Conservation (phyloP, 177 flowering plant genomes). For the Tripterygium wilfordii region DNA sequence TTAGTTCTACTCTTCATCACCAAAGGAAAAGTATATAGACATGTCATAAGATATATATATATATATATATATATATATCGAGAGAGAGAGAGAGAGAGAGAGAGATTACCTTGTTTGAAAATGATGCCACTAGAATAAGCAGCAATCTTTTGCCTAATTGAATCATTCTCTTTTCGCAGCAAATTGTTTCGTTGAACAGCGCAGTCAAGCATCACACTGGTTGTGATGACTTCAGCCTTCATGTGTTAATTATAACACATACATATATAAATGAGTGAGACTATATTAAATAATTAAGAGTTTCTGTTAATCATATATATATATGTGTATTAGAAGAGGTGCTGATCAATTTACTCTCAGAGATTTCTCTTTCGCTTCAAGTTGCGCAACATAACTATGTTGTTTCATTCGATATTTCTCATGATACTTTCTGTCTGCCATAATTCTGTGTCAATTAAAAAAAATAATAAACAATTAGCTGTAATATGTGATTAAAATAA, state of each 20-base stretch:
- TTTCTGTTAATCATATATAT: neutral
- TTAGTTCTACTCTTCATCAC: too few species aligned
- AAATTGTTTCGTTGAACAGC: neutral
- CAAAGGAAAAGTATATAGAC: too few species aligned
- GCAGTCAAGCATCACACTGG: constrained; percentile 6
- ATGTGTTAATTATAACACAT: too few species aligned
- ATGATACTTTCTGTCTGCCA: constrained; percentile 14
- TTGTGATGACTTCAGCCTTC: constrained; percentile 10
- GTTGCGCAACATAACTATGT: constrained; percentile 4
- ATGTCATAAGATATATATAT: too few species aligned
- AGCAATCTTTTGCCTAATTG: constrained; percentile 8
- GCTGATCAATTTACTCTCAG: constrained; percentile 7
- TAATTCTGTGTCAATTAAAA: too few species aligned
- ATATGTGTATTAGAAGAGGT: neutral
- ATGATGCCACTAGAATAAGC: constrained; percentile 1
- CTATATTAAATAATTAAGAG: too few species aligned
- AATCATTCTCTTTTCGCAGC: constrained; percentile 7
- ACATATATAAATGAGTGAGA: too few species aligned
- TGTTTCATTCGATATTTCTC: constrained; percentile 13
- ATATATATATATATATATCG: too few species aligned
- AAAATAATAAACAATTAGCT: too few species aligned
- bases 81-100: neutral
- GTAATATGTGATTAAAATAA: too few species aligned
- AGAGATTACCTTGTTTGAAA: constrained; percentile 15
- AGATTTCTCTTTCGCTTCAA: constrained; percentile 13